Conservation (phyloP, 306 rosid genomes). For the Glycyrrhiza uralensis region DNA sequence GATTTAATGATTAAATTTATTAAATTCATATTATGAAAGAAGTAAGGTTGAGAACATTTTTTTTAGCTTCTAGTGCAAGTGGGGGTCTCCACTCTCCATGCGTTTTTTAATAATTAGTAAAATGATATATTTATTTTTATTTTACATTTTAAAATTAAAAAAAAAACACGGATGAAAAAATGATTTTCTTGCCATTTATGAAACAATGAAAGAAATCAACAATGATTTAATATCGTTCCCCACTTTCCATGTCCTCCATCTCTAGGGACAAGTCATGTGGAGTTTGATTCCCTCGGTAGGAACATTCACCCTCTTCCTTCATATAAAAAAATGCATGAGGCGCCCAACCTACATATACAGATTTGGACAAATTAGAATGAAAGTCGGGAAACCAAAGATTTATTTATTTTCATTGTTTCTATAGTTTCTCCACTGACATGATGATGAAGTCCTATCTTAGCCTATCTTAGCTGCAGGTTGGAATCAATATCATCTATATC, state of each 20-base stretch:
- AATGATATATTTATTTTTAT: neutral
- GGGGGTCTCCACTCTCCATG: too few species aligned
- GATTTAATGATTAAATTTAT: too few species aligned
- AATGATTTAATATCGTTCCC: neutral
- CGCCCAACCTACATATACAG: slow-evolving; percentile 49
- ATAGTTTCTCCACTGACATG: too few species aligned
- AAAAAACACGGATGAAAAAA: neutral
- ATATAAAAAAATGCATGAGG: slow-evolving; percentile 43
- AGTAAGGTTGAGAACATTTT: too few species aligned
- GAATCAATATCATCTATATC: too few species aligned
- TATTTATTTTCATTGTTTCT: neutral
- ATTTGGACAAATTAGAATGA: neutral
- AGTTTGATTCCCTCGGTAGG: neutral
- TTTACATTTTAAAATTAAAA: neutral
- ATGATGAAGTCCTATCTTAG: too few species aligned
- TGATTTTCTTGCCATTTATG: neutral
- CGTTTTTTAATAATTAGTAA: neutral
- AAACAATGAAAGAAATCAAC: neutral
- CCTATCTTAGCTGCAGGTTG: too few species aligned
- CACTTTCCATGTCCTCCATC: slow-evolving; percentile 27
- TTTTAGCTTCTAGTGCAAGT: too few species aligned
- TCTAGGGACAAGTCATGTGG: neutral
- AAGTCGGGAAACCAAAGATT: neutral
- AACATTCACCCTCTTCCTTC: slow-evolving; percentile 15
- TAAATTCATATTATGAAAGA: too few species aligned